Percentiles rank a stretch among this genome's conserved stretches.
Evolutionary conservation across 2,329 filamentous ascomycete species (phyloP).

Genomic region (Lecanicillium sp.): DNA sequence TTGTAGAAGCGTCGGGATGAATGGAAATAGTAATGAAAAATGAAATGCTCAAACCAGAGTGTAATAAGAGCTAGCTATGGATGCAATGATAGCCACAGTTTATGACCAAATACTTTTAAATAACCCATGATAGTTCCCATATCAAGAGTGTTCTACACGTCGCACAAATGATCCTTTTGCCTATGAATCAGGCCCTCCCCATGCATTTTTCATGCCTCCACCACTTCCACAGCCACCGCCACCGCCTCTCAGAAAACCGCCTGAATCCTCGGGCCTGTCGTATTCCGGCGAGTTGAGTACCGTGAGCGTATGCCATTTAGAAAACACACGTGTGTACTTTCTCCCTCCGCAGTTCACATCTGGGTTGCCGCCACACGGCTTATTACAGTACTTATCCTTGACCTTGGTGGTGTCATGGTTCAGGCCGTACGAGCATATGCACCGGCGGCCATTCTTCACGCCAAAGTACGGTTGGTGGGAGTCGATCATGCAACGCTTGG

Average conservation of each 20-base stretch:
- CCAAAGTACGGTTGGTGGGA: background rate
- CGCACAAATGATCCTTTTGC: too few species aligned
- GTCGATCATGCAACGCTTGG: background rate
- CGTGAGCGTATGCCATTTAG: background rate
- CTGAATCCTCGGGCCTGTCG: background rate
- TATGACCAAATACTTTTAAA: too few species aligned
- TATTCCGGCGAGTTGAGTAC: background rate
- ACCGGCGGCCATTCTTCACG: background rate
- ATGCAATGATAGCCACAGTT: too few species aligned
- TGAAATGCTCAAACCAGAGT: too few species aligned
- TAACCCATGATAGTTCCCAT: too few species aligned
- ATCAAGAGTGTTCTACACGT: too few species aligned
- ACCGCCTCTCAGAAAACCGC: too few species aligned
- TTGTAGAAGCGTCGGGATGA: slow-evolving; percentile 16
- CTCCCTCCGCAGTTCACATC: background rate
- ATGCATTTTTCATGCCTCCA: too few species aligned
- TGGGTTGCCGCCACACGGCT: background rate
- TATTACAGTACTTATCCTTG: background rate
- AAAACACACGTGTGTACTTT: background rate
- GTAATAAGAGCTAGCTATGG: too few species aligned
- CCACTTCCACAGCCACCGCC: too few species aligned
- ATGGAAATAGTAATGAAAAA: too few species aligned
- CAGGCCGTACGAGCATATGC: background rate
- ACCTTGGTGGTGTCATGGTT: background rate
- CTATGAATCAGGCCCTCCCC: too few species aligned